phyloP scores from a whole-genome alignment of 257 asterid species.

The Voacanga thouarsii region DNA sequence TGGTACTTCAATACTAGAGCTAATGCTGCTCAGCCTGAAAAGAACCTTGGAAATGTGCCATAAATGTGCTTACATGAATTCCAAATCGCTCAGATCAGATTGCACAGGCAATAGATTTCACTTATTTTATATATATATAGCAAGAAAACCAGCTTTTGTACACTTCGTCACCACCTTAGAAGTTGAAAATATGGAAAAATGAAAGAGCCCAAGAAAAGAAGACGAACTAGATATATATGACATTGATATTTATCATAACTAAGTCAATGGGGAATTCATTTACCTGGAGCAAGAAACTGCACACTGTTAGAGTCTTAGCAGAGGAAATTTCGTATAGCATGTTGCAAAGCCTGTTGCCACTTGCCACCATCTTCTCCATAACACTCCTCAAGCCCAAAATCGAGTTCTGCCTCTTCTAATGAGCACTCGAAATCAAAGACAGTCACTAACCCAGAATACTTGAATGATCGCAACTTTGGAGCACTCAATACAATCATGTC shows the following conservation, averaged over 20 bases:
- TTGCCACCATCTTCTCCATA: not conserved
- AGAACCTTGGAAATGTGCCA: too few species aligned
- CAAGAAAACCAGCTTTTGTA: too few species aligned
- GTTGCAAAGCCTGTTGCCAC: slow-evolving; percentile 14
- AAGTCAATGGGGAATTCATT: not conserved
- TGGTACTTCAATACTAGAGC: too few species aligned
- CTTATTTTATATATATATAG: too few species aligned
- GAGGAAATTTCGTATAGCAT: not conserved
- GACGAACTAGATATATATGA: too few species aligned
- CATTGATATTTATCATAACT: not conserved
- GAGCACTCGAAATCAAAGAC: not conserved
- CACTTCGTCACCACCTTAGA: too few species aligned
- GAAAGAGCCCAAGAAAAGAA: not conserved
- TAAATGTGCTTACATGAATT: too few species aligned
- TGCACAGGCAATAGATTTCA: too few species aligned
- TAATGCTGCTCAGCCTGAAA: too few species aligned
- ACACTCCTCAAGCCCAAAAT: slow-evolving; percentile 16
- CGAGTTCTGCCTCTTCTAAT: slow-evolving; percentile 24
- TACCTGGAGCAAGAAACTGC: slow-evolving; percentile 39
- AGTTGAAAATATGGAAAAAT: not conserved
- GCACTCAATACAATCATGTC: not conserved
- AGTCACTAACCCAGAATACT: slow-evolving; percentile 22
- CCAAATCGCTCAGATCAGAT: too few species aligned
- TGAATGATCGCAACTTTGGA: slow-evolving; percentile 22
- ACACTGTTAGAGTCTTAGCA: slow-evolving; percentile 23